A percentile compares a stretch with the other conserved stretches of the same genome.
Conservation (phyloP, 306 rosid species). For the Dryas octopetala region DNA sequence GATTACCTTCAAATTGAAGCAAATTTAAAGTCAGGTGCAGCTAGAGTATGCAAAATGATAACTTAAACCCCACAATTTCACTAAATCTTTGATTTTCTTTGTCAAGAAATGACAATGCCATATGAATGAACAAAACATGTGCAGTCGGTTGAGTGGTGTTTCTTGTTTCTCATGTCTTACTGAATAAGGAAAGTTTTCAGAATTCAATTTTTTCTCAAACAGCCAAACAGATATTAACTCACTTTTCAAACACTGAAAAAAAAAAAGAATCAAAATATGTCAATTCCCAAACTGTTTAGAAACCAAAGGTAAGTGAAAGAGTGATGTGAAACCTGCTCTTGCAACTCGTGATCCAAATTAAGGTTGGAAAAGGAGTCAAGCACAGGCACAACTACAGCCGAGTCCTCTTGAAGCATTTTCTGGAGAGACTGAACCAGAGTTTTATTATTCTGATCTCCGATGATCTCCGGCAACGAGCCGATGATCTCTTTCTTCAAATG, state of each 20-base stretch:
- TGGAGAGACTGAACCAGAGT: conserved; percentile 35
- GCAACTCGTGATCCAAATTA: conserved; percentile 34
- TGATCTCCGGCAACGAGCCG: conserved; percentile 42
- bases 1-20: conserved; percentile 24
- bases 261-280: too few relatives aligned
- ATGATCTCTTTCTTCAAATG: conserved; percentile 45
- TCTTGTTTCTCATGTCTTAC: neutral
- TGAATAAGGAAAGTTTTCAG: neutral
- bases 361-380: conserved; percentile 41
- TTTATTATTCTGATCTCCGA: conserved; percentile 34
- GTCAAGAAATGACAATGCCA: neutral
- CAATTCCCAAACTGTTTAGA: neutral
- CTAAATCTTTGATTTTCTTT: neutral
- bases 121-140: neutral
- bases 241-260: too few relatives aligned
- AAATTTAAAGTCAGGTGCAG: conserved; percentile 3
- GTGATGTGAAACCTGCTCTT: conserved; percentile 32
- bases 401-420: conserved; percentile 43
- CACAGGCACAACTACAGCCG: conserved; percentile 31
- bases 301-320: neutral
- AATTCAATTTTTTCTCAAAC: neutral
- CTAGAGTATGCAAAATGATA: neutral
- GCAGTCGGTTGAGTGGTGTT: too few relatives aligned
- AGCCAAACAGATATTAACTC: neutral
- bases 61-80: neutral